Evolutionary conservation across 192 early-diverging fungal species (phyloP).

Genomic region (Backusella parvicylindrica): DNA sequence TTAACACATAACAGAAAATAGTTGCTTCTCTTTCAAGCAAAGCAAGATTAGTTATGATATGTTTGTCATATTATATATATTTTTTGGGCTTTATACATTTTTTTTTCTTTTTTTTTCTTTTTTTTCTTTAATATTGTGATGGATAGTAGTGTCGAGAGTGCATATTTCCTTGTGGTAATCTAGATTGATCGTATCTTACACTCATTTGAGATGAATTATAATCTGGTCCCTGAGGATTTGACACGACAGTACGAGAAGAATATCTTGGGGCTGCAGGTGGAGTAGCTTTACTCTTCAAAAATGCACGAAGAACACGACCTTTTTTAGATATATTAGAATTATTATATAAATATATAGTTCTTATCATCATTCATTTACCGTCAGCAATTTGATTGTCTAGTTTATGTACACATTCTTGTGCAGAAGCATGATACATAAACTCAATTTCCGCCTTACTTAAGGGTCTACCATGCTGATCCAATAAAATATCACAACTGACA

Average conservation of each 20-base stretch:
- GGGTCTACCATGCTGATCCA: constrained; percentile 26
- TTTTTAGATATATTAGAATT: not conserved
- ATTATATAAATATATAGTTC: not conserved
- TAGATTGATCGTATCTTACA: not conserved
- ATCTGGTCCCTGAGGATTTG: not conserved
- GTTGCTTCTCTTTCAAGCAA: no score
- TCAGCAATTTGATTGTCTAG: constrained; percentile 42
- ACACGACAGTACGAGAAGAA: not conserved
- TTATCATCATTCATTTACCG: constrained; percentile 20
- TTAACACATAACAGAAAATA: no score
- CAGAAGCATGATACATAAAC: constrained; percentile 35
- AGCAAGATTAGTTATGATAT: no score
- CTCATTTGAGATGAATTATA: not conserved
- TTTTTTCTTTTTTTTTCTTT: no score
- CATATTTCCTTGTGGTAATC: not conserved
- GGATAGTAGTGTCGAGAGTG: not conserved
- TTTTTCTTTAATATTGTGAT: not conserved
- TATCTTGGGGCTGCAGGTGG: not conserved
- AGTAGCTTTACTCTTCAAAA: not conserved
- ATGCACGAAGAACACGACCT: constrained; percentile 7
- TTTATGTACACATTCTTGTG: constrained; percentile 35
- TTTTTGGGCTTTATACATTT: not conserved
- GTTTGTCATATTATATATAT: no score
- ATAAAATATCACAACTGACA: constrained; percentile 35
- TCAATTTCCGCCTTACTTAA: constrained; percentile 43